Conservation (phyloP, 2,329 filamentous ascomycete species). For the Scopulariopsis brevicaulis region DNA sequence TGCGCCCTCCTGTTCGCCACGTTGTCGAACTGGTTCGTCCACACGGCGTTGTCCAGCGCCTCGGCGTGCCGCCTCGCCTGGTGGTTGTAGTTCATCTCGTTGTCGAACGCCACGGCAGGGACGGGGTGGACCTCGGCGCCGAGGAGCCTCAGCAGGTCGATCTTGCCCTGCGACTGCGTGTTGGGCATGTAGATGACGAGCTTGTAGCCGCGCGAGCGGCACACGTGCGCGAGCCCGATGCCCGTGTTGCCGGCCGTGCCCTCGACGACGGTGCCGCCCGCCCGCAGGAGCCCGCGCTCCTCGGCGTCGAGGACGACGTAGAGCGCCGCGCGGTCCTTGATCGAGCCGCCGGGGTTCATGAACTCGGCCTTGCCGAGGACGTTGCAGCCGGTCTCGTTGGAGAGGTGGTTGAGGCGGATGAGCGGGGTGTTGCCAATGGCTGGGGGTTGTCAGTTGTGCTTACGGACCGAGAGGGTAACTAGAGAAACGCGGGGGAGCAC, state of each 20-base stretch:
- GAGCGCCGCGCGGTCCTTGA: conserved; percentile 92
- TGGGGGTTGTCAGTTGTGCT: conserved; percentile 22
- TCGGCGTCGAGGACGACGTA: conserved; percentile 93
- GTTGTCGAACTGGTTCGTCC: conserved; percentile 99
- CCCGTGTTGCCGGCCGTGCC: conserved; percentile 97
- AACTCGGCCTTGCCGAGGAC: conserved; percentile 96
- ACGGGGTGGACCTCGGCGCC: conserved; percentile 95
- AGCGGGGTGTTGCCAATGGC: conserved; percentile 97
- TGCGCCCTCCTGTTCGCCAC: conserved; percentile 86
- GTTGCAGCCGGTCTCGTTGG: conserved; percentile 84
- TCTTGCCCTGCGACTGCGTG: conserved; percentile 95
- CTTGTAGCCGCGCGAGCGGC: conserved; percentile 81
- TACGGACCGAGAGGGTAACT: not conserved
- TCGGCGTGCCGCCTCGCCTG: conserved; percentile 89
- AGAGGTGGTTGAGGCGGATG: conserved; percentile 80
- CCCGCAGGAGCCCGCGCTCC: conserved; percentile 67
- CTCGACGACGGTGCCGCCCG: conserved; percentile 91
- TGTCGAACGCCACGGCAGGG: conserved; percentile 88
- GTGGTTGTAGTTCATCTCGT: conserved; percentile 96
- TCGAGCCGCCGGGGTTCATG: conserved; percentile 91
- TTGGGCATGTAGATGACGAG: conserved; percentile 99
- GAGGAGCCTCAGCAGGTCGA: conserved; percentile 80
- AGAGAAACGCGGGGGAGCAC: conserved; percentile 7
- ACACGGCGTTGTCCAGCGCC: conserved; percentile 74
- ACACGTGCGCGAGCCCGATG: conserved; percentile 94